These are phyloP conservation scores for Capsella bursapastoris DNA, from an alignment of 345 rosid genomes.

Conservation along the genomic window DNA sequence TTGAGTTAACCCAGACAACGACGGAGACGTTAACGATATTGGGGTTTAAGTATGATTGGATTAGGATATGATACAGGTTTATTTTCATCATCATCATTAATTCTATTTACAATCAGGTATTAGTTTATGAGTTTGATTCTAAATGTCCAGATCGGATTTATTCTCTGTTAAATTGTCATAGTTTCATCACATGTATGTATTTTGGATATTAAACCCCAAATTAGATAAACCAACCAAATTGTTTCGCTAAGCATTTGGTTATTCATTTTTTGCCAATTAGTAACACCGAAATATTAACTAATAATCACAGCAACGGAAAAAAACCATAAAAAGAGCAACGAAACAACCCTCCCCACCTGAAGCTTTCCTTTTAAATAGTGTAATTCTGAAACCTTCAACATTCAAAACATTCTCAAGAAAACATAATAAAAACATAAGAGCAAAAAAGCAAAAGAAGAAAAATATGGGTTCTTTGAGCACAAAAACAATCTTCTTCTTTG, in stretches of 20 bases:
- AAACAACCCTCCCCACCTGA: constrained; percentile 9
- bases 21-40: no score
- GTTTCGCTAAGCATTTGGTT: not conserved
- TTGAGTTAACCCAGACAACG: no score
- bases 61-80: no score
- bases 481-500: constrained; percentile 3
- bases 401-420: constrained; percentile 9
- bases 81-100: no score
- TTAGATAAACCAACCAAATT: constrained; percentile 4
- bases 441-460: not conserved
- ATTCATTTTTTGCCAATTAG: not conserved
- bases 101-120: no score
- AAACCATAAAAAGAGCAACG: constrained; percentile 1
- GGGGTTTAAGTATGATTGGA: no score
- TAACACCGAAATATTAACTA: constrained; percentile 34
- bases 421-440: not conserved
- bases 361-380: constrained; percentile 17
- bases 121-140: constrained; percentile 44
- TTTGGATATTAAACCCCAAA: not conserved
- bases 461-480: constrained; percentile 19
- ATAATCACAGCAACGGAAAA: constrained; percentile 1
- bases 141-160: no score
- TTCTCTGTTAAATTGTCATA: no score
- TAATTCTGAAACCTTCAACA: not conserved
- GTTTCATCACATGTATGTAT: not conserved